Percentiles rank a stretch among this genome's conserved stretches.
Evolutionary conservation across 768 basidiomycete genomes (phyloP).

Genomic region (Tricholoma sp.): DNA sequence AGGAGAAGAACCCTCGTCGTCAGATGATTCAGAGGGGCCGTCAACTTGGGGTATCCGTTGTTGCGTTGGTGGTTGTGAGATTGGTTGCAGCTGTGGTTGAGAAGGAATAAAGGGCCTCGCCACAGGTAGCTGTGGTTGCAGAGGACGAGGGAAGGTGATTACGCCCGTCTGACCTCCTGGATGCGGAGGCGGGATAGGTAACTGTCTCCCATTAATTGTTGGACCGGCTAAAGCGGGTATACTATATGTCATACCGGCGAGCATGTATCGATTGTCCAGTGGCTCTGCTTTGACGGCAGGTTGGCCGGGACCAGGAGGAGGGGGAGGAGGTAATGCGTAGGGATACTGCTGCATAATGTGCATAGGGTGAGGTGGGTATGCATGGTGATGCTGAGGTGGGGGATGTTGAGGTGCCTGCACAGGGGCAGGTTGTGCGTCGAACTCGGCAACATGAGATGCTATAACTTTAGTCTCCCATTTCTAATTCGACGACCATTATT

Average conservation of each 20-base stretch:
- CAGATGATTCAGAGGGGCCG: slow-evolving; percentile 71
- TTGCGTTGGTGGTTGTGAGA: slow-evolving; percentile 5
- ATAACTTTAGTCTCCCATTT: slow-evolving; percentile 97
- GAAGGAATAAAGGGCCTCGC: slow-evolving; percentile 24
- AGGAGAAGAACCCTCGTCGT: slow-evolving; percentile 54
- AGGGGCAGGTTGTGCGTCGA: slow-evolving; percentile 50
- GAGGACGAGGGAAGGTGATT: slow-evolving; percentile 44
- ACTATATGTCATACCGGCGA: slow-evolving; percentile 43
- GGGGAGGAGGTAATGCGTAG: slow-evolving; percentile 49
- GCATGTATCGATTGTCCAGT: slow-evolving; percentile 61
- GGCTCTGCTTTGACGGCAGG: slow-evolving; percentile 71
- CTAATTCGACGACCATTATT: slow-evolving; percentile 36
- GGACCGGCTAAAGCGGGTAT: slow-evolving; percentile 65
- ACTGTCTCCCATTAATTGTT: slow-evolving; percentile 44
- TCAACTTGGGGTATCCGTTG: slow-evolving; percentile 72
- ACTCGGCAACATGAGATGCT: slow-evolving; percentile 93
- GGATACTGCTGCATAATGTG: slow-evolving; percentile 58
- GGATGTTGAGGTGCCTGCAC: slow-evolving; percentile 40
- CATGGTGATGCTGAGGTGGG: slow-evolving; percentile 41
- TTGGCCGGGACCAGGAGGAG: slow-evolving; percentile 32
- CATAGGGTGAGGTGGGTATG: slow-evolving; percentile 58
- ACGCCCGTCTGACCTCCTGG: slow-evolving; percentile 57
- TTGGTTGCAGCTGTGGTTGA: slow-evolving; percentile 13
- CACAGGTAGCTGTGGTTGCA: slow-evolving; percentile 24
- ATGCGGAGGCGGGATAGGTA: slow-evolving; percentile 41